Base-by-base conservation (phyloP, 2,329 filamentous ascomycete species). In the Xylariaceae sp. region DNA sequence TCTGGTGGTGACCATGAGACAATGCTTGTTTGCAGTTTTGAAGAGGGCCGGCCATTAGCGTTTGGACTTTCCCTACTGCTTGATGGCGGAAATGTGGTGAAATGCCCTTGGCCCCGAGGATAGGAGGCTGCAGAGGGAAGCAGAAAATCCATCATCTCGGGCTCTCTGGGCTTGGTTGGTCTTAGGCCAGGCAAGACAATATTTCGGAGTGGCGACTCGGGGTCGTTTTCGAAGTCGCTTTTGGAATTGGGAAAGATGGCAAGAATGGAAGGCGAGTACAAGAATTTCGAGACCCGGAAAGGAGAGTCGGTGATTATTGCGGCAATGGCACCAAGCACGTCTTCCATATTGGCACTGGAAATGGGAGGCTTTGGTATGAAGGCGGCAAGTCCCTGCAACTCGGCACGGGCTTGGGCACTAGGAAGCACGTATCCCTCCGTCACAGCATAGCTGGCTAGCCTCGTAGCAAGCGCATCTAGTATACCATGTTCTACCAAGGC, bases 291-390 rank as follows among this genome's bases (percentile, higher is more conserved):
- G 8, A 88, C 83, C 44, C 89, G 80, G 64, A 85, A 87, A 55
- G 83, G 85, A 1, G 92, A 96, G 57, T 88, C 81, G 49, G 83
- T 79, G 40, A 95, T 79, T 38, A 96, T 85, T 37, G 83, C 77
- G 17, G 83, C 77, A 40, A 95, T 79, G 0, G 91, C 88, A 50
- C 89, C 84, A 6, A 97, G 69, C 16, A 95, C 78, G 8, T 82
- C 80, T 2, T 82, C 76, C 32, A 95, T 67, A 48, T 77, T 79
- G 21, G 79, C 72, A 14, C 70, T 72, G 12, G 73, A 68, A 2
- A 79, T 76, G 6, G 86, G 80, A 20, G 85, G 73, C 3, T 74
- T 67, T 3, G 85, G 86, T 37, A 88, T 75, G 17, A 73, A 70
- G 6, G 77, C 74, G 42, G 73, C 64, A 25, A 83, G 60, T 6